These are phyloP conservation scores for Sphaceloma murrayae DNA, from an alignment of 2,329 filamentous ascomycete genomes.

Conservation along the genomic window DNA sequence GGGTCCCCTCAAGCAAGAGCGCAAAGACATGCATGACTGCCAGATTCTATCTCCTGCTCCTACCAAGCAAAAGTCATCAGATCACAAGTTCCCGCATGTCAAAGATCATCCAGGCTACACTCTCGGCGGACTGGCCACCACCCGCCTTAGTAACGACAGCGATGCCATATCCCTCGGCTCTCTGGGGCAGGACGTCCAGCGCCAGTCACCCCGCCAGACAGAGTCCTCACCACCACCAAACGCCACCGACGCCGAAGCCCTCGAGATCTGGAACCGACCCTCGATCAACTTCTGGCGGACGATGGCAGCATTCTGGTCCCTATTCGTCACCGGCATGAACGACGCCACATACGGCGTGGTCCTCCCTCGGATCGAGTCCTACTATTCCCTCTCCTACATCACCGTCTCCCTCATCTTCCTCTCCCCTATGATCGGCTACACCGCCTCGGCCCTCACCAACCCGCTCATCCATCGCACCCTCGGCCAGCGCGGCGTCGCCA, in stretches of 20 bases:
- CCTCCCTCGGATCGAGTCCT: slow-evolving; percentile 41
- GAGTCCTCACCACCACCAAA: not conserved
- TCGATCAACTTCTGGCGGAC: slow-evolving; percentile 50
- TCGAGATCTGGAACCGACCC: slow-evolving; percentile 56
- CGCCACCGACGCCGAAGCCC: slow-evolving; percentile 21
- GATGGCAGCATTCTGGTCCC: slow-evolving; percentile 49
- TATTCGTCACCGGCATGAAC: slow-evolving; percentile 59
- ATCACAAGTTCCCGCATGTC: slow-evolving; percentile 6
- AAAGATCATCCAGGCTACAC: slow-evolving; percentile 1
- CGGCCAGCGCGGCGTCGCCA: slow-evolving; percentile 60
- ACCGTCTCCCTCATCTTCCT: slow-evolving; percentile 59
- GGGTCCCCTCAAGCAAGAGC: not conserved
- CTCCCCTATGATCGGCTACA: slow-evolving; percentile 57
- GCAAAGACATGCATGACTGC: too few species aligned
- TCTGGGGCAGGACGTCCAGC: not conserved
- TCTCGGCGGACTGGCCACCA: not conserved
- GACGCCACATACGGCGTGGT: slow-evolving; percentile 56
- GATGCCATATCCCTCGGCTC: slow-evolving; percentile 12
- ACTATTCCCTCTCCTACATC: slow-evolving; percentile 53
- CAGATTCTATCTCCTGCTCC: too few species aligned
- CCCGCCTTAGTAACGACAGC: not conserved
- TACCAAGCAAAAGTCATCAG: too few species aligned
- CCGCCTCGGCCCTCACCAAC: slow-evolving; percentile 53
- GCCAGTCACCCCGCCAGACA: not conserved
- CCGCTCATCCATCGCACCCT: slow-evolving; percentile 54